Percentiles rank a stretch among this genome's conserved stretches.
Evolutionary conservation across 345 rosid genomes (phyloP).

Genomic region (Lepidium didymum): DNA sequence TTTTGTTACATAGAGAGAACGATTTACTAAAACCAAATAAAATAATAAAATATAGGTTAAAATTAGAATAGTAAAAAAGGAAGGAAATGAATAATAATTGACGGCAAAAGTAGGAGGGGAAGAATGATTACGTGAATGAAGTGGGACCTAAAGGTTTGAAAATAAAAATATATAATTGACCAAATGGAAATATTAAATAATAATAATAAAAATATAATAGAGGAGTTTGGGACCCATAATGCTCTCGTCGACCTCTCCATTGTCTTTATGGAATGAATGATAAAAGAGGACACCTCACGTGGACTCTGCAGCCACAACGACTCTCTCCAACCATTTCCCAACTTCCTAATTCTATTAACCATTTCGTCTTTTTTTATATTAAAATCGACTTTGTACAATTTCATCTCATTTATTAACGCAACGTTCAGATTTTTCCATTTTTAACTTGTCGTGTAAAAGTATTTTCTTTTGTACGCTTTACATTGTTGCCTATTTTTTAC

Average conservation of each 20-base stretch:
- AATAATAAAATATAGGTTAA: too few species aligned
- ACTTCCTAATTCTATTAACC: background rate
- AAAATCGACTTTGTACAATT: background rate
- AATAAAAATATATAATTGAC: constrained; percentile 31
- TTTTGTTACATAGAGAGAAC: background rate
- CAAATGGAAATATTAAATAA: constrained; percentile 14
- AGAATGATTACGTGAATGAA: constrained; percentile 85
- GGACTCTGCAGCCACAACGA: constrained; percentile 94
- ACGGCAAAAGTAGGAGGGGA: constrained; percentile 23
- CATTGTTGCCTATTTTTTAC: constrained; percentile 14
- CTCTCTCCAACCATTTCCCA: constrained; percentile 63
- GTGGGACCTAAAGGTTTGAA: constrained; percentile 35
- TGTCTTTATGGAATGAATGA: constrained; percentile 98
- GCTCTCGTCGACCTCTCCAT: constrained; percentile 49
- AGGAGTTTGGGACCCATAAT: constrained; percentile 48
- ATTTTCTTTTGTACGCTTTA: constrained; percentile 24
- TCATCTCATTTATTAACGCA: constrained; percentile 17
- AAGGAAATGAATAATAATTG: background rate
- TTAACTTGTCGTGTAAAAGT: constrained; percentile 20
- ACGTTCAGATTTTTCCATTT: constrained; percentile 27
- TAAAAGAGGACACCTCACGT: constrained; percentile 98
- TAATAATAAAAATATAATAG: background rate
- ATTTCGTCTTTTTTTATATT: background rate
- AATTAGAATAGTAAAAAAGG: background rate
- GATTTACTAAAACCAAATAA: background rate